Base-by-base conservation (phyloP, 257 asterid species). In the Prunella vulgaris region DNA sequence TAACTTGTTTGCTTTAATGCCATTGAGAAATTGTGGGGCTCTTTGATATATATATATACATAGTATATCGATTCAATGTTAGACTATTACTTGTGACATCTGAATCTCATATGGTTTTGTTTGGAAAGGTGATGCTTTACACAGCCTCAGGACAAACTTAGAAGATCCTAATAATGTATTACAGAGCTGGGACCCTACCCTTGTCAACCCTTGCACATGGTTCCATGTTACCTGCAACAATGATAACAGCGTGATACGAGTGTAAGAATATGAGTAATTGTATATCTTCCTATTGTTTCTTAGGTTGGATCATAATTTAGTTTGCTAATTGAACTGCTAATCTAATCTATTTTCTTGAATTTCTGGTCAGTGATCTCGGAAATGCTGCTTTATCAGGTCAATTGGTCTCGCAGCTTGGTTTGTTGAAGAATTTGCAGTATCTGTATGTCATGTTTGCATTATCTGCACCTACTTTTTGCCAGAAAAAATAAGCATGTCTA, bases 101-200 rank as follows among this genome's bases (percentile, higher is more conserved):
- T 76, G 32, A 72, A 20, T 24, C 53, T 66, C 66, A 20, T 4
- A 4, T 35, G 73, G 65, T 58, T 25, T 21, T 74, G 15, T 70
- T 56, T 62, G 60, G 53, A 71, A 80, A 93, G 99, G 99, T 77
- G 99, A 93, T 91, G 97, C 97, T 53, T 79, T 93, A 67, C 97
- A 93, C 69, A 86, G 77, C 82, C 85, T 93, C 42, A 79, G 97
- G 74, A 71, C 89, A 37, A 93, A 82, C 82, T 83, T 93, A 71
- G 78, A 76, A 48, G 99, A 93, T 81, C 99, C 99, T 33, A 87
- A 89, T 86, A 93, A 89, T 74, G 99, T 93, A 68, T 68, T 93
- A 28, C 99, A 93, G 76, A 93, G 99, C 85, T 93, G 99, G 99
- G 99, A 93, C 73, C 97, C 99, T 17, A 91, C 99, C 53, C 96